Evolutionary conservation across 1,284 basidiomycete genomes (phyloP).

Genomic region (Inonotus hispidus): DNA sequence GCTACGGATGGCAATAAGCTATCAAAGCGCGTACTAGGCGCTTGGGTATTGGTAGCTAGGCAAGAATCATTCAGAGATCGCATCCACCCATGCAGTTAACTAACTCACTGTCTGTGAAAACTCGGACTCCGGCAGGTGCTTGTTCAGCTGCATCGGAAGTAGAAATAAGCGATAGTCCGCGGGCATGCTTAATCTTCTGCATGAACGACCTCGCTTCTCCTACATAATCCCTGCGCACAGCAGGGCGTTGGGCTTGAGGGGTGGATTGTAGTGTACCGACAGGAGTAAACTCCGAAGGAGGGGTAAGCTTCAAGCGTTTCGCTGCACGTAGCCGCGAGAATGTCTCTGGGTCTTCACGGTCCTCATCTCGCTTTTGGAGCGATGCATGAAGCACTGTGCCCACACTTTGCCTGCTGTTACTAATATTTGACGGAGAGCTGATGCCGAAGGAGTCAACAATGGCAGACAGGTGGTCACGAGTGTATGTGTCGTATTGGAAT

Average conservation of each 20-base stretch:
- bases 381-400: slow-evolving; percentile 39
- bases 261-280: slow-evolving; percentile 28
- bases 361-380: slow-evolving; percentile 23
- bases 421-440: slow-evolving; percentile 61
- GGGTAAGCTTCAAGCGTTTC: slow-evolving; percentile 72
- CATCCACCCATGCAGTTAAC: neutral
- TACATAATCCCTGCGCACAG: slow-evolving; percentile 58
- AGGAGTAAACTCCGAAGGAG: slow-evolving; percentile 44
- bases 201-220: slow-evolving; percentile 68
- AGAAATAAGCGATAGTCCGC: slow-evolving; percentile 68
- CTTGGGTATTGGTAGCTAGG: neutral
- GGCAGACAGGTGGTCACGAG: slow-evolving; percentile 85
- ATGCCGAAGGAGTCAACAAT: slow-evolving; percentile 86
- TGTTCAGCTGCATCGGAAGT: slow-evolving; percentile 30
- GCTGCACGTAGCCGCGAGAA: slow-evolving; percentile 57
- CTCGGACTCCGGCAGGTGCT: neutral
- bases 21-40: neutral
- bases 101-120: neutral
- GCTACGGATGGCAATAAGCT: slow-evolving; percentile 20
- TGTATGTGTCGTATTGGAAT: slow-evolving; percentile 91
- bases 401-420: slow-evolving; percentile 30
- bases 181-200: slow-evolving; percentile 68
- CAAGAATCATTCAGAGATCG: neutral
- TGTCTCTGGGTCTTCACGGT: slow-evolving; percentile 24
- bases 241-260: slow-evolving; percentile 36